These are phyloP conservation scores for Hericium rajendrae DNA, from an alignment of 768 basidiomycete genomes.

Conservation along the genomic window DNA sequence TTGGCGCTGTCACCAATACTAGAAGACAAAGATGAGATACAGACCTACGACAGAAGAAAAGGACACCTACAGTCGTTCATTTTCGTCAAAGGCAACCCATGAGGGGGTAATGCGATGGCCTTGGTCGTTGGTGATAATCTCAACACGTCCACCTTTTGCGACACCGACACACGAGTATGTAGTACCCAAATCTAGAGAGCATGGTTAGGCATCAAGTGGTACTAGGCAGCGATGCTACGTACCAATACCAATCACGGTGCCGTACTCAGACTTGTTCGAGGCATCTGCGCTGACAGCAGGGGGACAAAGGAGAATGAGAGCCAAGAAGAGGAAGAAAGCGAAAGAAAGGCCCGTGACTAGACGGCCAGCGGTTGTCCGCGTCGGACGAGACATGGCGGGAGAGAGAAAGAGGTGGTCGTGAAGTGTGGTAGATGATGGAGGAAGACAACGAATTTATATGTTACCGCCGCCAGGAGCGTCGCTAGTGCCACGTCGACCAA, in stretches of 20 bases:
- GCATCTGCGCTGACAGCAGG: conserved; percentile 57
- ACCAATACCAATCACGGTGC: conserved; percentile 92
- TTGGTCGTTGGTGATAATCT: conserved; percentile 48
- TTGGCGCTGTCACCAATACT: conserved; percentile 92
- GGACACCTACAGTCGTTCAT: conserved; percentile 38
- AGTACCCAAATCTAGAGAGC: conserved; percentile 72
- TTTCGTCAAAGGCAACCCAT: conserved; percentile 51
- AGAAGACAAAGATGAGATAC: background rate
- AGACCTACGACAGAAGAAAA: background rate
- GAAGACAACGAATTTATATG: too few relatives aligned
- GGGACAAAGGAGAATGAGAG: conserved; percentile 65
- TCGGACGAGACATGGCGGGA: conserved; percentile 14
- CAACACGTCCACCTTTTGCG: conserved; percentile 39
- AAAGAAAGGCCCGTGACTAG: conserved; percentile 17
- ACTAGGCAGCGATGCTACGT: conserved; percentile 15
- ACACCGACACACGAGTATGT: conserved; percentile 95
- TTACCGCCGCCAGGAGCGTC: too few relatives aligned
- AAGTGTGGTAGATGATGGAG: too few relatives aligned
- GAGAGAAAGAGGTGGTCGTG: too few relatives aligned
- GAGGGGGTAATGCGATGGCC: conserved; percentile 58
- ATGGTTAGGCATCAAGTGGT: conserved; percentile 9
- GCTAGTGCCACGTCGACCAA: too few relatives aligned
- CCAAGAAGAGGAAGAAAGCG: conserved; percentile 40
- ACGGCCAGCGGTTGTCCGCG: conserved; percentile 14
- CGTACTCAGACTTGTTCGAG: conserved; percentile 61